Base-by-base conservation (phyloP, 345 rosid genomes). In the Bretschneidera sinensis region DNA sequence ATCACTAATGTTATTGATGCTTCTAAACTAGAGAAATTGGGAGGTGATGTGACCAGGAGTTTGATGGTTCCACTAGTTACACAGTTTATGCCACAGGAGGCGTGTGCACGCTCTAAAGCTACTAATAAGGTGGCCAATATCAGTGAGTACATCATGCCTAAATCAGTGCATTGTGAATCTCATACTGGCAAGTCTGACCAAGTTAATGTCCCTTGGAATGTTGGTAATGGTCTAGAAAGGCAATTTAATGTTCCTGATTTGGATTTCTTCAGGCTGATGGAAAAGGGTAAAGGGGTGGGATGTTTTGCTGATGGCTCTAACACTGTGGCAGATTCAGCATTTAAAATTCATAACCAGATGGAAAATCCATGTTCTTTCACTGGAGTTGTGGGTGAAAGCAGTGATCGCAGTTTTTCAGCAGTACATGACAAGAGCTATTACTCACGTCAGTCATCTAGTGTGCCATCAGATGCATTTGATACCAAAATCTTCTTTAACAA, bases 191-290 rank as follows among this genome's bases (percentile, higher is more conserved):
- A 68, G 60, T 50, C 18, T 58, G 52, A 43, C 48, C 51, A 51
- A 20, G 43, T 35, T 54, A 48, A 56, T 67, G 61, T 58, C 28
- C 69, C 70, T 14, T 25, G 59, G 57, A 50, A 19, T 56, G 50
- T 20, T 59, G 59, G 63, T 55, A 63, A 56, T 64, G 48, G n/a
- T 67, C 43, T 51, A 33, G 74, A 61, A 48, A 54, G 59, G 53
- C 78, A 62, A 49, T 15, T 50, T 54, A 20, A 67, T 24, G 24
- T 47, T 28, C 66, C 79, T 21, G 68, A 67, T 28, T 33, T 59
- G 56, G 63, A 55, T 69, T 73, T 71, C 55, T 58, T 53, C 51
- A 63, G 69, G 57, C 20, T 49, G 24, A 57, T 54, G 24, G 82
- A 71, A 55, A 73, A 54, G 43, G 72, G 66, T 14, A 65, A 72